Conservation (phyloP, 768 basidiomycete genomes). For the Gautieria morchelliformis region DNA sequence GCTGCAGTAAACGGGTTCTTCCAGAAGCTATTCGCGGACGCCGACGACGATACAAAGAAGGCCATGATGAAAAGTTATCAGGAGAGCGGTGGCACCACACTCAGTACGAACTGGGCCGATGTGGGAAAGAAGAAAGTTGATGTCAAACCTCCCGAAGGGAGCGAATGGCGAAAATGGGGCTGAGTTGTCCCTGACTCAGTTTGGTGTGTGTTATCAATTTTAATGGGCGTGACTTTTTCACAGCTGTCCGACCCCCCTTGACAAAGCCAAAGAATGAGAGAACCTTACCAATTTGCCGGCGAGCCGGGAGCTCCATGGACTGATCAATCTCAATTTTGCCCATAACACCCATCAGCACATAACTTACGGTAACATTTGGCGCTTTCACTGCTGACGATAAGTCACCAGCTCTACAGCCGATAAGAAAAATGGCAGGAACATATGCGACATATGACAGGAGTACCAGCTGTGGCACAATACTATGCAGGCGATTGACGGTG, state of each 20-base stretch:
- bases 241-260: not conserved
- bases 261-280: not conserved
- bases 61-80: slow-evolving; percentile 98
- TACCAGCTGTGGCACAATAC: not conserved
- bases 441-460: not conserved
- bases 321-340: too few relatives aligned
- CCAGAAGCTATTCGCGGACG: slow-evolving; percentile 83
- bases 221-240: not conserved
- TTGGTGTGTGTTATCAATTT: not conserved
- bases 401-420: not conserved
- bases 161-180: slow-evolving; percentile 76
- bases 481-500: not conserved
- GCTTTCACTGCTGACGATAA: not conserved
- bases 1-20: slow-evolving; percentile 79
- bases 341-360: too few relatives aligned
- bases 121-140: slow-evolving; percentile 61
- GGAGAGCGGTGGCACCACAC: slow-evolving; percentile 89
- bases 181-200: not conserved
- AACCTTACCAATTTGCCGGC: too few relatives aligned
- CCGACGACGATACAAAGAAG: slow-evolving; percentile 81
- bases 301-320: too few relatives aligned
- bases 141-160: slow-evolving; percentile 74
- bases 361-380: too few relatives aligned
- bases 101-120: slow-evolving; percentile 94
- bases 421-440: not conserved